These are phyloP conservation scores for Dactylonectria macrodidyma DNA, from an alignment of 2,329 filamentous ascomycete species.

Conservation along the genomic window DNA sequence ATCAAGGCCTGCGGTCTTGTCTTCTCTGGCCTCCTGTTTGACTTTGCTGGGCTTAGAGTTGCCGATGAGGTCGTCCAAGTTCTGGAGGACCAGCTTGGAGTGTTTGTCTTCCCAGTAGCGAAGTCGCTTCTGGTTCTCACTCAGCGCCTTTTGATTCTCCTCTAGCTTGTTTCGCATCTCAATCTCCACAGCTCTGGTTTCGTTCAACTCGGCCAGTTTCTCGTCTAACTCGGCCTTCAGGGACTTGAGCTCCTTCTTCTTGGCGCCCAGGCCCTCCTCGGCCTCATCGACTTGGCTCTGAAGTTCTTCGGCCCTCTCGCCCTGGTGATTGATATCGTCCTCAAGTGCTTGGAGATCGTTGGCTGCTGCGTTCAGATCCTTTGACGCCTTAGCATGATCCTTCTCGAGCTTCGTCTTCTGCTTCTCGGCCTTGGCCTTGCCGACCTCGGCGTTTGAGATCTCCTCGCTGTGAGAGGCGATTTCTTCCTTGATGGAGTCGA, in stretches of 20 bases:
- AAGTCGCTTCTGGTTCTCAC: slow-evolving; percentile 87
- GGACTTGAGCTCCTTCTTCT: slow-evolving; percentile 83
- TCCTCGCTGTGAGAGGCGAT: slow-evolving; percentile 86
- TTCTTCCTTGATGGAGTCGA: slow-evolving; percentile 90
- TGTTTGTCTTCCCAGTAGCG: slow-evolving; percentile 93
- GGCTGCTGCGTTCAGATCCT: slow-evolving; percentile 81
- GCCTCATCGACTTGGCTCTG: slow-evolving; percentile 84
- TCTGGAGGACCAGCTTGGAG: slow-evolving; percentile 85
- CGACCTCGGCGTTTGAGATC: slow-evolving; percentile 88
- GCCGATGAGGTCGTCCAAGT: slow-evolving; percentile 77
- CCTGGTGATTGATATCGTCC: slow-evolving; percentile 83
- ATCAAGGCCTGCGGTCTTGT: slow-evolving; percentile 41
- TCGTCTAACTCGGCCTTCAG: slow-evolving; percentile 90
- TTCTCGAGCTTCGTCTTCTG: slow-evolving; percentile 90
- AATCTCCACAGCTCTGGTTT: slow-evolving; percentile 90
- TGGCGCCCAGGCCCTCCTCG: slow-evolving; percentile 81
- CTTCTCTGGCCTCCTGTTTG: slow-evolving; percentile 45
- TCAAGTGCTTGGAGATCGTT: slow-evolving; percentile 84
- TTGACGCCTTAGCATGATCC: slow-evolving; percentile 82
- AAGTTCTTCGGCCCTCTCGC: slow-evolving; percentile 80
- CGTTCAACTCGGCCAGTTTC: slow-evolving; percentile 88
- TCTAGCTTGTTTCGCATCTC: slow-evolving; percentile 99
- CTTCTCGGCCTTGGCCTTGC: slow-evolving; percentile 94
- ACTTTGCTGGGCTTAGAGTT: slow-evolving; percentile 49
- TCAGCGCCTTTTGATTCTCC: slow-evolving; percentile 91